Evolutionary conservation across 2,329 filamentous ascomycete species (phyloP), one percentile per base, ranked within the genome.

Genomic region (Epichloe bromicola): DNA sequence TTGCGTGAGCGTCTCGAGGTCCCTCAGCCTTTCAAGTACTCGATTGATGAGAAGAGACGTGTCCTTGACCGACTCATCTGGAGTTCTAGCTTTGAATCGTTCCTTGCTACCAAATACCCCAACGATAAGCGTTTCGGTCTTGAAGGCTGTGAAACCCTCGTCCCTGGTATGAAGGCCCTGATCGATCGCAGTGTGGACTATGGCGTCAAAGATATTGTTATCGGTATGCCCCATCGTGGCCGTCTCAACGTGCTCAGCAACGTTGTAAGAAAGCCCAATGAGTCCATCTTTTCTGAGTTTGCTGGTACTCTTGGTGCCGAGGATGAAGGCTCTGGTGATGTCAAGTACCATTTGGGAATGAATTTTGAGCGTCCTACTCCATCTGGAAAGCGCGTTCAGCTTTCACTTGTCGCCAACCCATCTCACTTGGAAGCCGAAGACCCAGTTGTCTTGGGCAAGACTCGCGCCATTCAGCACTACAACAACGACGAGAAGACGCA

Each of bases 331-430:
- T 97, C 93, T 53, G 93, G 93, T 62, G 93, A 98, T 68, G 93
- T 98, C 71, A 98, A 98, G 73, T 98, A 98, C 74, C 93, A 98
- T 74, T 76, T 98, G 63, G 93, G 93, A 66, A 98, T 98, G 93
- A 98, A 98, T 77, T 98, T 98, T 60, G 93, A 98, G 75, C 88
- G 93, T 56, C 93, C 93, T 50, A 98, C 93, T 10, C 93, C 93
- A 53, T 97, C 91, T 42, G 93, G 93, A 62, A 97, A 97, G 80
- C 93, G 93, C 57, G 93, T 98, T n/a, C 93, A 98, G 74, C 82
- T 98, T 50, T 98, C 93, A 55, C 82, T 98, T 48, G 93, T 98
- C 54, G 93, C 93, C 72, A 98, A 98, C 70, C 93, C 93, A 39
- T 98, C 93, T 51, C 93, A 98, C 77, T 75, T 98, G 64, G 93